phyloP scores from a whole-genome alignment of 2,329 filamentous ascomycete genomes.

The Penicillium sp. region DNA sequence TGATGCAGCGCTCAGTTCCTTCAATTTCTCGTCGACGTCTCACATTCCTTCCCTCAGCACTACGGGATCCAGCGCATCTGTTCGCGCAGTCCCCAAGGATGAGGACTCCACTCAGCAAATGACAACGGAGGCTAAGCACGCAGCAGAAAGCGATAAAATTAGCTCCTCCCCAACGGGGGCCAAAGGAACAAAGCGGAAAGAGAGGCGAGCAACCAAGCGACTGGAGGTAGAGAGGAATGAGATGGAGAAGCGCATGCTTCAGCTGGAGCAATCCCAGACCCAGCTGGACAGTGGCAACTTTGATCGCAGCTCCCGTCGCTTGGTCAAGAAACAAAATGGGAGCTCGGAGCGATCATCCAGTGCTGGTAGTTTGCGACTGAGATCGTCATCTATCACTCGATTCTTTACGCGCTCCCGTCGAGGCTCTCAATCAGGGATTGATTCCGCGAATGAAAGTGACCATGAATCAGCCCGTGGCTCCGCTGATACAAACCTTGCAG shows the following conservation, averaged over 20 bases:
- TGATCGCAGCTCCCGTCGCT: slow-evolving; percentile 29
- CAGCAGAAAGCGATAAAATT: slow-evolving; percentile 13
- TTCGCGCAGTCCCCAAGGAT: slow-evolving; percentile 6
- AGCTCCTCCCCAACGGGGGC: slow-evolving; percentile 21
- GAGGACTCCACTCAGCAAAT: slow-evolving; percentile 5
- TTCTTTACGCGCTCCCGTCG: slow-evolving; percentile 30
- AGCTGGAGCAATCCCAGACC: slow-evolving; percentile 21
- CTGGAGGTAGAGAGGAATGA: slow-evolving; percentile 36
- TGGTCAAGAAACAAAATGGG: slow-evolving; percentile 35
- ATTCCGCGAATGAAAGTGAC: slow-evolving; percentile 23
- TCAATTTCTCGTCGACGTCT: slow-evolving; percentile 17
- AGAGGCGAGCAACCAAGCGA: slow-evolving; percentile 32
- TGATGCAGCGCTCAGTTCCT: slow-evolving; percentile 15
- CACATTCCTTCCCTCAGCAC: slow-evolving; percentile 16
- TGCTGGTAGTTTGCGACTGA: slow-evolving; percentile 26
- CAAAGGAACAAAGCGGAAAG: slow-evolving; percentile 23
- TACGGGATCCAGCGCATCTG: slow-evolving; percentile 17
- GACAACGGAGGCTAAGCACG: slow-evolving; percentile 3
- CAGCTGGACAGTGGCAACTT: slow-evolving; percentile 15
- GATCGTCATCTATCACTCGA: slow-evolving; percentile 26
- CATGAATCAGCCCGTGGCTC: not conserved
- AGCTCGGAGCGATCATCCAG: slow-evolving; percentile 34
- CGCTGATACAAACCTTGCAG: not conserved
- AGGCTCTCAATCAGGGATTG: slow-evolving; percentile 29
- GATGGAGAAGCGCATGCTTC: slow-evolving; percentile 27